A percentile compares a stretch with the other conserved stretches of the same genome.
Evolutionary conservation across 2,329 filamentous ascomycete species (phyloP).

Genomic region (Phyllosticta citriasiana): DNA sequence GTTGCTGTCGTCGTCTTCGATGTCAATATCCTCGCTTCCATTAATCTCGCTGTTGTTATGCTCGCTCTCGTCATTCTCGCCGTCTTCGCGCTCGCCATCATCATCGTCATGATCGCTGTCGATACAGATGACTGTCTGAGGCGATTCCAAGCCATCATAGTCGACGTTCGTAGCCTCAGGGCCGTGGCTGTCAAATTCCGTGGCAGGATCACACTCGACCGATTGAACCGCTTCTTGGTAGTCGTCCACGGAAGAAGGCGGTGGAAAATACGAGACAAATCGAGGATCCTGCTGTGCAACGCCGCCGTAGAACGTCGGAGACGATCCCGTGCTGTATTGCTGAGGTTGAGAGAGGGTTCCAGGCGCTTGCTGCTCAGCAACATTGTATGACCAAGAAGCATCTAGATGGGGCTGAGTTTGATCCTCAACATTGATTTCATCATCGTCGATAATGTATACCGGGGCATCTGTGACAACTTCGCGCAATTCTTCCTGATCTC

Average conservation of each 20-base stretch:
- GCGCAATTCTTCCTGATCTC: neutral
- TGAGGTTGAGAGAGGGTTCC: neutral
- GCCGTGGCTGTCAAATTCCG: neutral
- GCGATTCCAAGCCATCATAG: neutral
- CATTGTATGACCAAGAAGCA: neutral
- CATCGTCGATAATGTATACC: neutral
- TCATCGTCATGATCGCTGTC: neutral
- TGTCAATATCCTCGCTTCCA: neutral
- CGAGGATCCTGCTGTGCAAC: neutral
- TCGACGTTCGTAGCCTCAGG: neutral
- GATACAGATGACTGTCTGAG: neutral
- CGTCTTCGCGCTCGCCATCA: neutral
- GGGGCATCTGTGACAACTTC: neutral
- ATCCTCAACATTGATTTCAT: neutral
- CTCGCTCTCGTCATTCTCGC: neutral
- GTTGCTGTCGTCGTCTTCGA: neutral
- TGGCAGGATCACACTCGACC: neutral
- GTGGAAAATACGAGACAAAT: neutral
- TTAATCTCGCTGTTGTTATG: neutral
- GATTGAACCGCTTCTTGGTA: neutral
- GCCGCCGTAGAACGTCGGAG: neutral
- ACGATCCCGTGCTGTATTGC: neutral
- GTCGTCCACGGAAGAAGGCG: neutral
- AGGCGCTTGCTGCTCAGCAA: neutral
- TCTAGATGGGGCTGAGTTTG: neutral